These are phyloP conservation scores for Kwoniella mangroviensis DNA, from an alignment of 768 basidiomycete species.

Conservation along the genomic window DNA sequence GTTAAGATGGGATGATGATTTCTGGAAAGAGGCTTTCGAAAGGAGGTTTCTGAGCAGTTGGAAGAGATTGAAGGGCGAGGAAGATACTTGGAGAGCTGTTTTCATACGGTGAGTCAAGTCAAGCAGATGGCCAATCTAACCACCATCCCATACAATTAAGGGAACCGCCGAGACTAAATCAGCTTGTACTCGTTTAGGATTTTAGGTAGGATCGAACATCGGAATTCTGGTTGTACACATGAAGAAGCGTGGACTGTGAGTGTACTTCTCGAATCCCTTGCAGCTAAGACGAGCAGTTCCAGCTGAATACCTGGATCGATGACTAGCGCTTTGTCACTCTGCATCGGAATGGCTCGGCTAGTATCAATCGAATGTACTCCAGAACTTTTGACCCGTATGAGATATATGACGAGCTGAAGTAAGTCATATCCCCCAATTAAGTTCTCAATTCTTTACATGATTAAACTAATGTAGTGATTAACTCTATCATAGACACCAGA, in stretches of 20 bases:
- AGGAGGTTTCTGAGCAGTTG: constrained; percentile 51
- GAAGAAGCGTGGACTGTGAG: constrained; percentile 56
- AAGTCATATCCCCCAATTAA: background rate
- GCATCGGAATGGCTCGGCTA: constrained; percentile 52
- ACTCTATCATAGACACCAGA: constrained; percentile 41
- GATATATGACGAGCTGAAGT: constrained; percentile 54
- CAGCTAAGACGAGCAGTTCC: too few relatives aligned
- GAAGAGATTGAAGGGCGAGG: constrained; percentile 44
- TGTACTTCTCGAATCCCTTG: too few relatives aligned
- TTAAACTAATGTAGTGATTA: background rate
- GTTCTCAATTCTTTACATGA: background rate
- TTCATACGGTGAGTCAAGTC: constrained; percentile 44
- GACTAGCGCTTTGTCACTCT: constrained; percentile 51
- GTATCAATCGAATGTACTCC: constrained; percentile 54
- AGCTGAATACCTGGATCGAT: too few relatives aligned
- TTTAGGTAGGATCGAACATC: constrained; percentile 49
- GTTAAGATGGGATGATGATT: constrained; percentile 34
- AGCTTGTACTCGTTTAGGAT: constrained; percentile 15
- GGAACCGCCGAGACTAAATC: too few relatives aligned
- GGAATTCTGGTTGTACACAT: constrained; percentile 51
- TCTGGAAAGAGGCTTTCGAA: constrained; percentile 52
- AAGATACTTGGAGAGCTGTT: constrained; percentile 49
- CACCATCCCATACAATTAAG: too few relatives aligned
- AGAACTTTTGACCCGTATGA: constrained; percentile 52
- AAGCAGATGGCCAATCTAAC: too few relatives aligned